Conservation (phyloP, 1,284 basidiomycete species). For the Boletus hoseneyae region DNA sequence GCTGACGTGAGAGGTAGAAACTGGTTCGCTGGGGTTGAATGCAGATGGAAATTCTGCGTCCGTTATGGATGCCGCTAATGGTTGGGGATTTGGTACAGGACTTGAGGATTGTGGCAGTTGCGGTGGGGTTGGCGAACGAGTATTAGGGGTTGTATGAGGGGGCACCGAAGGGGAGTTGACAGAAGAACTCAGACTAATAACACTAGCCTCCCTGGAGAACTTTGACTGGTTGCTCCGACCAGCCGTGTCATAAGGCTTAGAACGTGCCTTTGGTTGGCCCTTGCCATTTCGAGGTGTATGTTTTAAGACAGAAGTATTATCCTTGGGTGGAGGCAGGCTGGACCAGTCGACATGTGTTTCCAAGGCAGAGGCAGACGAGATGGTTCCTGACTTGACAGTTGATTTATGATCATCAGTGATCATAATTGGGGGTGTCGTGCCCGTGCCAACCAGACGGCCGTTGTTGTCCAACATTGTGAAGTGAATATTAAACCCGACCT, state of each 20-base stretch:
- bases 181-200: conserved; percentile 49
- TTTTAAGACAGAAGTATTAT: conserved; percentile 40
- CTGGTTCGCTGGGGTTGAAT: conserved; percentile 12
- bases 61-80: conserved; percentile 4
- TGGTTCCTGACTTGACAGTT: conserved; percentile 38
- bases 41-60: conserved; percentile 8
- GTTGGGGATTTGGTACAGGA: conserved; percentile 9
- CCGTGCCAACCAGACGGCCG: conserved; percentile 81
- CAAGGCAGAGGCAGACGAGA: conserved; percentile 19
- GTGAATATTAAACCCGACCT: conserved; percentile 91
- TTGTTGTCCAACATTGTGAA: conserved; percentile 83
- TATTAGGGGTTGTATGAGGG: conserved; percentile 38
- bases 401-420: conserved; percentile 99
- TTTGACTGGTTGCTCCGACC: conserved; percentile 39
- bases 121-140: conserved; percentile 50
- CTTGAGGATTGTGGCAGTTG: conserved; percentile 19
- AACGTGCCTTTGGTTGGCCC: conserved; percentile 40
- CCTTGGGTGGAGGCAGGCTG: conserved; percentile 29
- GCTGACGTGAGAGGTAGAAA: conserved; percentile 11
- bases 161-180: conserved; percentile 38
- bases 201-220: conserved; percentile 49
- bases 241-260: conserved; percentile 57
- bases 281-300: conserved; percentile 39
- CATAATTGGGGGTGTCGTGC: conserved; percentile 91
- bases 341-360: conserved; percentile 47